Base-by-base conservation (phyloP, 2,329 filamentous ascomycete species). In the Fusarium secorum region DNA sequence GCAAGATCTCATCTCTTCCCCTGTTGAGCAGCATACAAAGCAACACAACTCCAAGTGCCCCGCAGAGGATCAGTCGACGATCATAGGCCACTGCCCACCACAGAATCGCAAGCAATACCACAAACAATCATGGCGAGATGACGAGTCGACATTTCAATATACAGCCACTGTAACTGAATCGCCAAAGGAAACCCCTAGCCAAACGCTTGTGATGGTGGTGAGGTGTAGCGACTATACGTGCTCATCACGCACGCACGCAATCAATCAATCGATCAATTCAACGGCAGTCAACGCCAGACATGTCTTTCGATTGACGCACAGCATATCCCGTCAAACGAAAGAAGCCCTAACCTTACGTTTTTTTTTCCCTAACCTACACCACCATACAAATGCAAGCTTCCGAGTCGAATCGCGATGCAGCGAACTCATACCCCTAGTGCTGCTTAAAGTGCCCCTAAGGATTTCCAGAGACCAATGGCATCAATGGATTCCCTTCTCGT, bases 1-100 rank as follows among this genome's bases (percentile, higher is more conserved):
- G 68, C 68, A 39, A 72, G 65, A 70, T 72, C 69, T 71, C 68
- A 22, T 56, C 44, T 59, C 54, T 70, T 70, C 52, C 66, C 68
- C 58, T 70, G 64, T 46, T 42, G 45, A 56, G 41, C 57, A 48
- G 46, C 56, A 60, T 36, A 36, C 60, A 59, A 66, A 24, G 42
- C 20, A 48, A 67, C 24, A 33, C 24, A 65, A 44, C 51, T 42
- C 53, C 24, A 46, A 48, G 46, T 61, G 64, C 65, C 65, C 69
- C 60, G 69, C 60, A 66, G 51, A 56, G 53, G 53, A 70, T 62
- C 65, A 49, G 65, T 70, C 60, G 69, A 65, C 57, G 65, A 72
- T 70, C 57, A 65, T 59, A 54, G 60, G 39, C 53, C 54, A 54
- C 41, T 44, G 15, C 49, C 60, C 53, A 62, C 45, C 56, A 49